phyloP scores from a whole-genome alignment of 305 asterid genomes.

The Fraxinus paxiana region DNA sequence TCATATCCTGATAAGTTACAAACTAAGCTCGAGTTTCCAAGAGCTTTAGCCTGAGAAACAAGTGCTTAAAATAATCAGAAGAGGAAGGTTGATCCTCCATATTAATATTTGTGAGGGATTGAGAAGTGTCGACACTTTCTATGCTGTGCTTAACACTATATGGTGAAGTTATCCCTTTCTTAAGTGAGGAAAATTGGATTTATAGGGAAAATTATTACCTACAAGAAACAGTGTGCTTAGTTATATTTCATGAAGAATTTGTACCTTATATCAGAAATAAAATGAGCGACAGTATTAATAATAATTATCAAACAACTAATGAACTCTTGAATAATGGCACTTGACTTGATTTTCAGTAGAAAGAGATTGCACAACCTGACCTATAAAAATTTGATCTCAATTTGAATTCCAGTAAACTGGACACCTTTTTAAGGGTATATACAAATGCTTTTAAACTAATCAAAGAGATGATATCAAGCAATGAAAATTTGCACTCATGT shows the following conservation, averaged over 20 bases:
- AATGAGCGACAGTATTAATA: background rate
- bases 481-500: background rate
- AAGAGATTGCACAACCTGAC: background rate
- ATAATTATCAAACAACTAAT: background rate
- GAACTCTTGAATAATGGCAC: background rate
- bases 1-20: slow-evolving; percentile 72
- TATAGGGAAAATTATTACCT: background rate
- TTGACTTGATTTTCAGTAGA: background rate
- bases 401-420: background rate
- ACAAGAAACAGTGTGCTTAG: background rate
- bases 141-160: background rate
- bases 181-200: background rate
- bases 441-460: background rate
- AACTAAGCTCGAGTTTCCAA: slow-evolving; percentile 54
- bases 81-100: background rate
- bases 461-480: background rate
- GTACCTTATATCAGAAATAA: background rate
- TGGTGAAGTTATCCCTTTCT: background rate
- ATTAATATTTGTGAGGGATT: background rate
- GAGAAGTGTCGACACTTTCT: background rate
- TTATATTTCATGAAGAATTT: background rate
- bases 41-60: slow-evolving; percentile 64
- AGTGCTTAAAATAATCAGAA: slow-evolving; percentile 5
- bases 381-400: background rate
- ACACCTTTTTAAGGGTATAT: background rate